Conservation (phyloP, 768 basidiomycete species). For the Sutorius australiensis region DNA sequence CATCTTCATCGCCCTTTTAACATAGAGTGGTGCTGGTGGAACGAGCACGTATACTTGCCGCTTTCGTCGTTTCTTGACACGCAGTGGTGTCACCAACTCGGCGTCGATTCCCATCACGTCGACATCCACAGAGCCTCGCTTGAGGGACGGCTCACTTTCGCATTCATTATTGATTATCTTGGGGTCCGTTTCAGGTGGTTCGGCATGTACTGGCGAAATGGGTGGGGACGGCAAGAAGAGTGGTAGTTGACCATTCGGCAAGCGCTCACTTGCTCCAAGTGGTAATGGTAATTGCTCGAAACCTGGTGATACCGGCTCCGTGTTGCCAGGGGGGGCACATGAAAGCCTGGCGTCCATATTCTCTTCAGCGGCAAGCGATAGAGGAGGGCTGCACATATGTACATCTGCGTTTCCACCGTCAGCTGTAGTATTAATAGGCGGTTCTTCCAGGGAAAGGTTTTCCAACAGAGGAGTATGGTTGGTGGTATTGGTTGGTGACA, state of each 20-base stretch:
- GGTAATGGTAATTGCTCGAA: constrained; percentile 9
- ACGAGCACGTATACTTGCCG: constrained; percentile 28
- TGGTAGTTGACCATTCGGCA: constrained; percentile 31
- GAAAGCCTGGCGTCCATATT: constrained; percentile 7
- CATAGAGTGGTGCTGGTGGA: constrained; percentile 22
- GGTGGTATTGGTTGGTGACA: constrained; percentile 8
- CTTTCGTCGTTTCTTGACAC: constrained; percentile 24
- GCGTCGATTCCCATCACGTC: constrained; percentile 10
- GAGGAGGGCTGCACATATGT: constrained; percentile 20
- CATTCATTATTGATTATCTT: constrained; percentile 12
- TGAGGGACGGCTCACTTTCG: constrained; percentile 10
- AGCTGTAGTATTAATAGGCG: neutral
- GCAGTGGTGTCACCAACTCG: neutral
- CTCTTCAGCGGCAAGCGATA: constrained; percentile 8
- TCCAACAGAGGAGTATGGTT: constrained; percentile 19
- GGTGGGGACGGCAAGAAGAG: constrained; percentile 50
- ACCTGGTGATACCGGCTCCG: constrained; percentile 2
- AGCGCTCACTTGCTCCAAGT: constrained; percentile 10
- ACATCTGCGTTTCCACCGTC: constrained; percentile 15
- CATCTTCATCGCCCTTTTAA: constrained; percentile 19
- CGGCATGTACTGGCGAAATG: constrained; percentile 27
- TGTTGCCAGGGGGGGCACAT: constrained; percentile 2
- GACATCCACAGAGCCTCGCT: constrained; percentile 18
- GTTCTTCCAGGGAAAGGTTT: constrained; percentile 23
- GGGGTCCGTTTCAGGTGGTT: constrained; percentile 21